phyloP scores from a whole-genome alignment of 768 basidiomycete genomes.

The Rhodotorula toruloides region DNA sequence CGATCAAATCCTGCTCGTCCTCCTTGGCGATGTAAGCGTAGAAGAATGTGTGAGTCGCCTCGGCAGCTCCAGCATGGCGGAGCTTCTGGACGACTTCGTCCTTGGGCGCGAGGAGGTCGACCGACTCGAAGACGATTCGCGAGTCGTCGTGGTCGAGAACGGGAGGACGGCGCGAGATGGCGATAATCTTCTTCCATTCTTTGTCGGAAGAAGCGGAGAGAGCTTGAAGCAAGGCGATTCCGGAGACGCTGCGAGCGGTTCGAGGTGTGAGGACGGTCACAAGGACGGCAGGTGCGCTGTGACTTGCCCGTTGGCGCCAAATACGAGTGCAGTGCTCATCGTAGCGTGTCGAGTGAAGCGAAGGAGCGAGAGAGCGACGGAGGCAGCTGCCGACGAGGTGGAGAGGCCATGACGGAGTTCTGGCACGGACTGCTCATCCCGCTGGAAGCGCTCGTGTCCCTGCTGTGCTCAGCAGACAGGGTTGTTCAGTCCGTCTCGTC shows the following conservation, averaged over 20 bases:
- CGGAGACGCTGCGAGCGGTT: neutral
- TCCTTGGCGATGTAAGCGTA: constrained; percentile 3
- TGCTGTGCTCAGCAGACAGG: too few species aligned
- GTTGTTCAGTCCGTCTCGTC: too few species aligned
- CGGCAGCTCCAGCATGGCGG: neutral
- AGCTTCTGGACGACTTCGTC: neutral
- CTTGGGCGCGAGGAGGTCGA: neutral
- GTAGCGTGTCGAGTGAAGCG: neutral
- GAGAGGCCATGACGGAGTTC: too few species aligned
- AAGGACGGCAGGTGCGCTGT: neutral
- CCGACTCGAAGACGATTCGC: neutral
- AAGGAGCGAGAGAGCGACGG: neutral
- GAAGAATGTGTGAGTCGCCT: neutral
- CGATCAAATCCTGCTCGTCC: neutral
- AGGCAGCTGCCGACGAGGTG: too few species aligned
- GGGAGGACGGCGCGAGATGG: neutral
- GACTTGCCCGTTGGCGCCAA: neutral
- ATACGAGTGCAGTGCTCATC: neutral
- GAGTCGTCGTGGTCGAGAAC: neutral
- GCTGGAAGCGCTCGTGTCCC: too few species aligned
- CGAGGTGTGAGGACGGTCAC: neutral
- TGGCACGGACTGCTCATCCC: too few species aligned
- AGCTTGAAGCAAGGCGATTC: neutral
- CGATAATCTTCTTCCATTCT: constrained; percentile 6
- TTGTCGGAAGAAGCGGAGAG: neutral